These are phyloP conservation scores for Mycosphaerelloides madeirae DNA, from an alignment of 2,329 filamentous ascomycete species.

Conservation along the genomic window DNA sequence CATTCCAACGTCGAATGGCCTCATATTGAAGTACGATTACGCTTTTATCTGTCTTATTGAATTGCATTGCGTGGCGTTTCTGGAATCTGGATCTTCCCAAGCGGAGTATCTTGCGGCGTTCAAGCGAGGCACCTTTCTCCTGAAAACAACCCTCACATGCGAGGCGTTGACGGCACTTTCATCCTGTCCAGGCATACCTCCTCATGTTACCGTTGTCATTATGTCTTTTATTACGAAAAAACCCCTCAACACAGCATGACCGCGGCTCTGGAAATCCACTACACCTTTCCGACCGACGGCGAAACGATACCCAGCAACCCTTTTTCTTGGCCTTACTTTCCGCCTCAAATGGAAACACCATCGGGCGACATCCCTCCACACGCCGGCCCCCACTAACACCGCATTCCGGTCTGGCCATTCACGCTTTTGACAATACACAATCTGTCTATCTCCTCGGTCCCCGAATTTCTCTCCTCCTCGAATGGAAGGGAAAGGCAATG, in stretches of 20 bases:
- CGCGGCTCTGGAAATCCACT: slow-evolving; percentile 4
- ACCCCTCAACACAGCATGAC: slow-evolving; percentile 11
- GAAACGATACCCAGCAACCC: slow-evolving; percentile 19
- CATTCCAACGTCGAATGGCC: slow-evolving; percentile 33
- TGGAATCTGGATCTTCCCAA: slow-evolving; percentile 9
- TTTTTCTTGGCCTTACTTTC: slow-evolving; percentile 6
- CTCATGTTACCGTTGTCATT: slow-evolving; percentile 16
- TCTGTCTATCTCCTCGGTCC: slow-evolving; percentile 11
- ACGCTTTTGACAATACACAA: slow-evolving; percentile 12
- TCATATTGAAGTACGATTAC: slow-evolving; percentile 27
- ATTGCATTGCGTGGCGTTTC: slow-evolving; percentile 18
- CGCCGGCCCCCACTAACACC: slow-evolving; percentile 11
- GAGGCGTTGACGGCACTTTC: slow-evolving; percentile 19
- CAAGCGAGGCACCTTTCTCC: slow-evolving; percentile 20
- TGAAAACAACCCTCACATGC: slow-evolving; percentile 9
- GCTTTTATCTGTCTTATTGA: slow-evolving; percentile 11
- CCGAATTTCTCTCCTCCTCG: slow-evolving; percentile 12
- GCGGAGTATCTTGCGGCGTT: slow-evolving; percentile 21
- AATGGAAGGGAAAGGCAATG: slow-evolving; percentile 6
- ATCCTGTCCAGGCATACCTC: slow-evolving; percentile 13
- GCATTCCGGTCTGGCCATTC: slow-evolving; percentile 14
- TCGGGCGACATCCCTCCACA: slow-evolving; percentile 5
- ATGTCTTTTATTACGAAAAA: slow-evolving; percentile 20
- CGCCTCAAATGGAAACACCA: slow-evolving; percentile 8
- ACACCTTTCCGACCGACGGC: slow-evolving; percentile 7